Percentiles rank a stretch among this genome's conserved stretches.
Conservation (phyloP, 2,329 filamentous ascomycete species). For the Domatiomyces globalis region DNA sequence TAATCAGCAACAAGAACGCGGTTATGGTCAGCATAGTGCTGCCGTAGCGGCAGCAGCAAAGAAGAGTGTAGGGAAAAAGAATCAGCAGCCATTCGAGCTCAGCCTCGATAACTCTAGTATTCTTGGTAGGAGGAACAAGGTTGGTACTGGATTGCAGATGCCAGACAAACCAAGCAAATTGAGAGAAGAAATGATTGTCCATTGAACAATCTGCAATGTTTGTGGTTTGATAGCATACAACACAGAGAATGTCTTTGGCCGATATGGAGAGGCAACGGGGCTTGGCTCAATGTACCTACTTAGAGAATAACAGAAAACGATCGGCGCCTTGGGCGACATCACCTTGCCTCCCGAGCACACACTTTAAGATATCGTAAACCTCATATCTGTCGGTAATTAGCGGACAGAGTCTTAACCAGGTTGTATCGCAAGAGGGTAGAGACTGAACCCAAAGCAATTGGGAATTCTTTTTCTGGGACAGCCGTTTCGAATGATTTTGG, state of each 20-base stretch:
- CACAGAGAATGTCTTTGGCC: background rate
- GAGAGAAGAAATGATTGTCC: slow-evolving; percentile 17
- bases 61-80: slow-evolving; percentile 58
- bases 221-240: background rate
- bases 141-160: slow-evolving; percentile 5
- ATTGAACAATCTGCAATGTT: slow-evolving; percentile 3
- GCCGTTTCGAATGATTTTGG: no score
- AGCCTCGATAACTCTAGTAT: slow-evolving; percentile 83
- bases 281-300: no score
- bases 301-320: no score
- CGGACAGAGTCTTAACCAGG: no score
- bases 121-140: slow-evolving; percentile 49
- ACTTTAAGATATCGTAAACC: no score
- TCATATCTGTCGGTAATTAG: no score
- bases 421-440: no score
- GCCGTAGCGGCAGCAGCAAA: slow-evolving; percentile 71
- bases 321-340: no score
- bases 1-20: slow-evolving; percentile 40
- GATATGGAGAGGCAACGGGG: background rate
- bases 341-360: no score
- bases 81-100: slow-evolving; percentile 78
- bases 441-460: no score
- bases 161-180: slow-evolving; percentile 14
- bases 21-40: slow-evolving; percentile 81
- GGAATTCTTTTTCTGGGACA: no score